Conservation (phyloP, 257 asterid species). For the Lavandula angustifolia region DNA sequence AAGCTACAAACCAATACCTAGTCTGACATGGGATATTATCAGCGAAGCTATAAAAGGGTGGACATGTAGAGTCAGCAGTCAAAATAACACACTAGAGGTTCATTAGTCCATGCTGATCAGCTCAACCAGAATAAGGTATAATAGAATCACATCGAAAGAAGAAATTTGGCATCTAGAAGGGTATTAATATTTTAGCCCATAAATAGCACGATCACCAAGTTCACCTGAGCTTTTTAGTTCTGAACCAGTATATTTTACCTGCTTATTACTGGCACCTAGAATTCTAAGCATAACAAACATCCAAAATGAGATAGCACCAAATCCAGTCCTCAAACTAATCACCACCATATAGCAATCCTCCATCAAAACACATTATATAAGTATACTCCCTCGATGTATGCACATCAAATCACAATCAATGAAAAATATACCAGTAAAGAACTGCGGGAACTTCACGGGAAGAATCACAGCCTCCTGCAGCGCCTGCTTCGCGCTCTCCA, state of each 20-base stretch:
- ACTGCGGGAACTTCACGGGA: constrained; percentile 97
- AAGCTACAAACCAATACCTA: background rate
- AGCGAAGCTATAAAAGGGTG: background rate
- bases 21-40: background rate
- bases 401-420: constrained; percentile 5
- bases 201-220: background rate
- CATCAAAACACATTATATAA: background rate
- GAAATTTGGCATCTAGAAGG: background rate
- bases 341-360: constrained; percentile 12
- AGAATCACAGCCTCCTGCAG: constrained; percentile 97
- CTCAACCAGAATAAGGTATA: background rate
- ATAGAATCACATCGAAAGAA: background rate
- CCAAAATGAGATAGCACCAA: background rate
- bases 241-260: background rate
- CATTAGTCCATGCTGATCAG: background rate
- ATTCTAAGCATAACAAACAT: constrained; percentile 11
- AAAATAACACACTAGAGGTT: constrained; percentile 1
- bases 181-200: background rate
- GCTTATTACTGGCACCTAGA: constrained; percentile 2
- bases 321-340: background rate
- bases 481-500: constrained; percentile 98
- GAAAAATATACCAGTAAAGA: constrained; percentile 70
- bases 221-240: background rate
- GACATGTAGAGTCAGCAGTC: constrained; percentile 10
- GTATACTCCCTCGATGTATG: background rate